Evolutionary conservation across 1,284 basidiomycete species (phyloP).

Genomic region (Ganoderma leucocontextum): DNA sequence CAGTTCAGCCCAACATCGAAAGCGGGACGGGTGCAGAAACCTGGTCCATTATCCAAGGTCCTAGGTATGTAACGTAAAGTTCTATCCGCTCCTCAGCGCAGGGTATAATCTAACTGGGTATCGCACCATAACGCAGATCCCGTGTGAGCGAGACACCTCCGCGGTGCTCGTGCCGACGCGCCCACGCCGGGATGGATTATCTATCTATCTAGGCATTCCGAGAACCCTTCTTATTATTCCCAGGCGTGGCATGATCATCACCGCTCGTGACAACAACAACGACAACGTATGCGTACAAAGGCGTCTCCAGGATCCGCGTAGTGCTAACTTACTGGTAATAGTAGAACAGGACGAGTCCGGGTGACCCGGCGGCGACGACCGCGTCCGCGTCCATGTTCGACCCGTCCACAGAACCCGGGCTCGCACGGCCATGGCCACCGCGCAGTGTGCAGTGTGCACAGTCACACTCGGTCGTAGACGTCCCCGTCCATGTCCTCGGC

Average conservation of each 20-base stretch:
- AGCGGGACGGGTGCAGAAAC: neutral
- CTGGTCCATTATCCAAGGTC: neutral
- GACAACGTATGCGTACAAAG: neutral
- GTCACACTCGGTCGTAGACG: neutral
- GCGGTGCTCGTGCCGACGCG: neutral
- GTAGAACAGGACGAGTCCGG: neutral
- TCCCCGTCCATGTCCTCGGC: neutral
- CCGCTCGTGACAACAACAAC: neutral
- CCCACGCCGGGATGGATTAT: neutral
- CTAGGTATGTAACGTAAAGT: neutral
- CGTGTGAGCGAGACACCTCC: neutral
- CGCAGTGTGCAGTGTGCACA: neutral
- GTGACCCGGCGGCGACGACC: neutral
- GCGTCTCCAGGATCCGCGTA: neutral
- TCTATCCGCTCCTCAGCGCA: neutral
- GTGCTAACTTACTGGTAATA: neutral
- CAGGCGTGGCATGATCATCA: neutral
- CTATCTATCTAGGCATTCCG: neutral
- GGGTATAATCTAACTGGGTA: constrained; percentile 1
- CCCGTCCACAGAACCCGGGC: neutral
- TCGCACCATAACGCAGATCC: neutral
- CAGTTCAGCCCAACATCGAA: no score
- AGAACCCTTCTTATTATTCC: neutral
- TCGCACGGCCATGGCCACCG: neutral
- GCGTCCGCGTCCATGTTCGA: neutral